A percentile compares a stretch with the other conserved stretches of the same genome.
These are phyloP conservation scores for Oxalis stricta DNA, from an alignment of 441 rosid species.

Conservation along the genomic window DNA sequence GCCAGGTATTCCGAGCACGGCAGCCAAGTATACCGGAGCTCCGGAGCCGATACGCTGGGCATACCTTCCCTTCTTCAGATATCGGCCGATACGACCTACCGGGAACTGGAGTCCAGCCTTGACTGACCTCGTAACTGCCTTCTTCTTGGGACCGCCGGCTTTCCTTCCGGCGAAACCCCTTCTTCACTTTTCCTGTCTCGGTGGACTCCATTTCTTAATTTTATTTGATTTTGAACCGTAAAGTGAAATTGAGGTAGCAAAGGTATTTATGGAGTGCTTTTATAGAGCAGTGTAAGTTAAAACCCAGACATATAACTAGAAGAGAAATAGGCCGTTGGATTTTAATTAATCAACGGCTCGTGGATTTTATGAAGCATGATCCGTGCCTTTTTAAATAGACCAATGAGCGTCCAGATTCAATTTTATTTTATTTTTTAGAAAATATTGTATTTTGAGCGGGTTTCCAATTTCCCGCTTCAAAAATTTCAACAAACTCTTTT, in stretches of 20 bases:
- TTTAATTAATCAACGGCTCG: slow-evolving; percentile 4
- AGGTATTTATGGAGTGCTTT: background rate
- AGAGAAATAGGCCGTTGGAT: slow-evolving; percentile 10
- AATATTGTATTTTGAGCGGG: background rate
- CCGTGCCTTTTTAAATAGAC: slow-evolving; percentile 12
- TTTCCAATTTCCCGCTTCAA: slow-evolving; percentile 4
- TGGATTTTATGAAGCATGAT: background rate
- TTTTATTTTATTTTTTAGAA: background rate
- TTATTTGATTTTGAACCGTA: background rate
- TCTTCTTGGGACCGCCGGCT: slow-evolving; percentile 33
- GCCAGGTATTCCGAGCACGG: slow-evolving; percentile 25
- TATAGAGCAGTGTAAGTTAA: slow-evolving; percentile 5
- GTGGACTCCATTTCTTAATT: slow-evolving; percentile 15
- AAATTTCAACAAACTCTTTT: too few species aligned
- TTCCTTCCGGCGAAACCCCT: slow-evolving; percentile 31
- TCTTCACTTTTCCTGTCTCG: slow-evolving; percentile 19
- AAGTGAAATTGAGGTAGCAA: background rate
- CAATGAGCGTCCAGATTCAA: slow-evolving; percentile 10
- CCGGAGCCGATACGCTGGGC: slow-evolving; percentile 16
- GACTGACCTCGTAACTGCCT: slow-evolving; percentile 22
- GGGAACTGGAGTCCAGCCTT: slow-evolving; percentile 32
- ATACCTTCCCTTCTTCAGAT: slow-evolving; percentile 17
- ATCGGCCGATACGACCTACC: slow-evolving; percentile 24
- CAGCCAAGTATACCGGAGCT: slow-evolving; percentile 27
- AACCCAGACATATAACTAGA: background rate